Conservation (phyloP, 2,329 filamentous ascomycete species). For the Huntiella moniliformis region DNA sequence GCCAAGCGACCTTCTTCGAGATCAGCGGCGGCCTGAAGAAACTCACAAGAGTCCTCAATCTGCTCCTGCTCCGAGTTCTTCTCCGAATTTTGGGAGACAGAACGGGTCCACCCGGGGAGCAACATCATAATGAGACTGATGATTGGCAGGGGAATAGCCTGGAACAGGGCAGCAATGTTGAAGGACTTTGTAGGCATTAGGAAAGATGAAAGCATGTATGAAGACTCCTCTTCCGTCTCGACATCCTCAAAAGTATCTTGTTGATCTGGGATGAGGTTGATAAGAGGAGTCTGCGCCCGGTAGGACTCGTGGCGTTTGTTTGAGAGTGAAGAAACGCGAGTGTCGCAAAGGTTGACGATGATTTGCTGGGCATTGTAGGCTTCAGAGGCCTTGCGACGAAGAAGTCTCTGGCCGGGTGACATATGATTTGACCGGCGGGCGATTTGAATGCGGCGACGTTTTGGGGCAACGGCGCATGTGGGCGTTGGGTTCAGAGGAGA, state of each 20-base stretch:
- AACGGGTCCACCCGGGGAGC: not conserved
- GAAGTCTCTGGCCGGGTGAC: slow-evolving; percentile 10
- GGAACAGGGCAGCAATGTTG: slow-evolving; percentile 4
- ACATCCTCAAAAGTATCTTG: not conserved
- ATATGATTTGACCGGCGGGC: slow-evolving; percentile 9
- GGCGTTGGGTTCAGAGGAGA: slow-evolving; percentile 11
- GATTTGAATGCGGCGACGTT: slow-evolving; percentile 8
- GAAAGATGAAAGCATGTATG: not conserved
- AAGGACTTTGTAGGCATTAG: slow-evolving; percentile 4
- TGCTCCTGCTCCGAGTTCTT: not conserved
- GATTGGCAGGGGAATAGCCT: slow-evolving; percentile 5
- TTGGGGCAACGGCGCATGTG: slow-evolving; percentile 3
- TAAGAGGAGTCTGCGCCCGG: not conserved
- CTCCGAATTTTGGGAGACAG: not conserved
- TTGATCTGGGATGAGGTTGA: slow-evolving; percentile 5
- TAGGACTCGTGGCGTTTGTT: not conserved
- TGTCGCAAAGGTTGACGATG: slow-evolving; percentile 7
- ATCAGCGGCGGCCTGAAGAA: slow-evolving; percentile 9
- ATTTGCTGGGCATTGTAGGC: slow-evolving; percentile 11
- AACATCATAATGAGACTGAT: slow-evolving; percentile 8
- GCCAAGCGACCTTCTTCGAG: slow-evolving; percentile 9
- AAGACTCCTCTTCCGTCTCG: not conserved
- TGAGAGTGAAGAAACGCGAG: slow-evolving; percentile 3
- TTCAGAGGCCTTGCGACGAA: slow-evolving; percentile 11
- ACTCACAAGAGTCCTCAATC: slow-evolving; percentile 3